Evolutionary conservation across 2,329 filamentous ascomycete genomes (phyloP).

Genomic region (Pyrenophora teres): DNA sequence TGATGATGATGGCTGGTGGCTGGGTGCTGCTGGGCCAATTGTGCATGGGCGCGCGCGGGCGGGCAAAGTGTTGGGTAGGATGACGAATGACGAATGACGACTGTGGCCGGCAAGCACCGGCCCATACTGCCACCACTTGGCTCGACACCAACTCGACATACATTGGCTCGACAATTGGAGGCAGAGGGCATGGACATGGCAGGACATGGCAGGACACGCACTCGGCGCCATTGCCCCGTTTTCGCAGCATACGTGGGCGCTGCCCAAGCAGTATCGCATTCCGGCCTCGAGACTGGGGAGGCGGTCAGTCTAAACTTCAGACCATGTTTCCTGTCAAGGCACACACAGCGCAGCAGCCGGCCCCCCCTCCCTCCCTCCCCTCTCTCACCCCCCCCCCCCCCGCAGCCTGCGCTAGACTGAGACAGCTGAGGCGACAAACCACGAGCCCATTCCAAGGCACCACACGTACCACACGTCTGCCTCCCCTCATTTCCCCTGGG

Average conservation of each 20-base stretch:
- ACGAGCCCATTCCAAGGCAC: no score
- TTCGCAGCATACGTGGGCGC: constrained; percentile 8
- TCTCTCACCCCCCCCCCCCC: no score
- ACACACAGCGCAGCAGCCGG: constrained; percentile 1
- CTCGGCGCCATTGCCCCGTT: constrained; percentile 21
- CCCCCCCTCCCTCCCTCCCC: neutral
- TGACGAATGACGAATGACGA: constrained; percentile 11
- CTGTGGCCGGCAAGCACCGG: constrained; percentile 12
- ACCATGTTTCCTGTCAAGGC: constrained; percentile 4
- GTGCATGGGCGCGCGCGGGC: no score
- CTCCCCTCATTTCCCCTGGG: constrained; percentile 1
- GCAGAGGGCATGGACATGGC: no score
- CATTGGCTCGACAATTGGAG: constrained; percentile 9
- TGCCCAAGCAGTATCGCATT: constrained; percentile 15
- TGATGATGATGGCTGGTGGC: no score
- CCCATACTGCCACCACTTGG: constrained; percentile 13
- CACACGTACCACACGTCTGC: neutral
- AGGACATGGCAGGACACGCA: no score
- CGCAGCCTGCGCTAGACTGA: neutral
- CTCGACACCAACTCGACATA: no score
- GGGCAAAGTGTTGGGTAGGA: no score
- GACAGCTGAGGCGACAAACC: no score
- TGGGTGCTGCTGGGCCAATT: no score
- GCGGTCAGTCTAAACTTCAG: constrained; percentile 19
- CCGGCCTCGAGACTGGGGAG: constrained; percentile 3